Conservation (phyloP, 768 basidiomycete genomes). For the Termitomyces sp. region DNA sequence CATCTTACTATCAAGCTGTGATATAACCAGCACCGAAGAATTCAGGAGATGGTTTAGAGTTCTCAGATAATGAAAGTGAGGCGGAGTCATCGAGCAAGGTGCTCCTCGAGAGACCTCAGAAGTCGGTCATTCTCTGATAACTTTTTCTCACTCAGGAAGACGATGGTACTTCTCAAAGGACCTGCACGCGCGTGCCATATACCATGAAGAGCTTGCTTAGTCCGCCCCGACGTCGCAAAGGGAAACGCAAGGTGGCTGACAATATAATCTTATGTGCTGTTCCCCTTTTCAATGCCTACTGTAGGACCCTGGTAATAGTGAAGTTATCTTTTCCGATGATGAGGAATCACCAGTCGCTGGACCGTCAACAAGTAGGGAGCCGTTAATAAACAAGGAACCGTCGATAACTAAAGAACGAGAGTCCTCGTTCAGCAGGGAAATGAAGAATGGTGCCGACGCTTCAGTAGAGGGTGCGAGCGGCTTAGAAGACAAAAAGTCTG, state of each 20-base stretch:
- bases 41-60: background rate
- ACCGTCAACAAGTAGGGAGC: no score
- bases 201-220: constrained; percentile 4
- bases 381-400: no score
- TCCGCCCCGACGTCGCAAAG: background rate
- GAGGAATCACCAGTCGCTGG: no score
- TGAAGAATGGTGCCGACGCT: no score
- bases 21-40: background rate
- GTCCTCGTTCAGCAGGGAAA: no score
- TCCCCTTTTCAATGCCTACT: background rate
- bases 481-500: no score
- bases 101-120: background rate
- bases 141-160: background rate
- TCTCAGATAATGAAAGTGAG: background rate
- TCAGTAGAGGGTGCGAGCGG: no score
- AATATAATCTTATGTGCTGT: background rate
- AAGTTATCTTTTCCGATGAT: no score
- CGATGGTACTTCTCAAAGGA: background rate
- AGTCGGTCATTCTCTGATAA: background rate
- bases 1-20: no score
- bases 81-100: background rate
- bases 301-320: background rate
- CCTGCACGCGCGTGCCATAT: background rate
- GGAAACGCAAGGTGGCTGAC: background rate
- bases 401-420: no score